phyloP scores from a whole-genome alignment of 1,284 basidiomycete species.

The Pulveroboletus sp. region DNA sequence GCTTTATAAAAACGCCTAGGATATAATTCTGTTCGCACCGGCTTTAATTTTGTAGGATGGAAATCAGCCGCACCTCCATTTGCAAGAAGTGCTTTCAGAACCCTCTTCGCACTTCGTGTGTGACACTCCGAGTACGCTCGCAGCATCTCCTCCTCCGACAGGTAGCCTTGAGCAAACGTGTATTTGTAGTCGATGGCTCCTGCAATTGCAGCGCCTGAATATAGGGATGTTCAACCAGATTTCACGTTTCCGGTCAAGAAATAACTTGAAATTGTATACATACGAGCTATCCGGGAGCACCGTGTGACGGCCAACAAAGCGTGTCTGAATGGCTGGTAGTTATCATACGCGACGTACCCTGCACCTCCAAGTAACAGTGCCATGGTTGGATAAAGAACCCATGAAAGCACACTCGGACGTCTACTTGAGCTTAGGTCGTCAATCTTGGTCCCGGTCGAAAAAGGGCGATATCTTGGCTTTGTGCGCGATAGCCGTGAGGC shows the following conservation, averaged over 20 bases:
- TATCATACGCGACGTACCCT: constrained; percentile 55
- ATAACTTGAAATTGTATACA: constrained; percentile 18
- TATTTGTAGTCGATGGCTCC: constrained; percentile 85
- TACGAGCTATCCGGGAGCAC: constrained; percentile 72
- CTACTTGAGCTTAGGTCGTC: neutral
- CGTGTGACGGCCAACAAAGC: constrained; percentile 63
- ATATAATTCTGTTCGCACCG: neutral
- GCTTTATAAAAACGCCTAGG: constrained; percentile 85
- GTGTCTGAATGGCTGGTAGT: constrained; percentile 66
- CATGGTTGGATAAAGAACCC: constrained; percentile 29
- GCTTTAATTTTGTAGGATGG: neutral
- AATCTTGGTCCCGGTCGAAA: constrained; percentile 16
- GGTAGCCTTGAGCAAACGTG: constrained; percentile 64
- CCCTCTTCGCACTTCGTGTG: constrained; percentile 73
- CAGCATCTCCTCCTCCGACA: constrained; percentile 54
- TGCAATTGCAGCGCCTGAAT: constrained; percentile 58
- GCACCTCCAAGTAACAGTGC: constrained; percentile 37
- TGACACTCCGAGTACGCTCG: constrained; percentile 78
- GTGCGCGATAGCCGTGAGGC: constrained; percentile 4
- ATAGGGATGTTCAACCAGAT: neutral
- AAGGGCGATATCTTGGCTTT: constrained; percentile 6
- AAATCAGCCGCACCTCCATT: constrained; percentile 70
- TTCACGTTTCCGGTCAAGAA: constrained; percentile 7
- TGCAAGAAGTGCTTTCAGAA: constrained; percentile 76
- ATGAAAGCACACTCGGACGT: constrained; percentile 13